Evolutionary conservation across 2,329 filamentous ascomycete genomes (phyloP).

Genomic region (Boeremia lycopersici): DNA sequence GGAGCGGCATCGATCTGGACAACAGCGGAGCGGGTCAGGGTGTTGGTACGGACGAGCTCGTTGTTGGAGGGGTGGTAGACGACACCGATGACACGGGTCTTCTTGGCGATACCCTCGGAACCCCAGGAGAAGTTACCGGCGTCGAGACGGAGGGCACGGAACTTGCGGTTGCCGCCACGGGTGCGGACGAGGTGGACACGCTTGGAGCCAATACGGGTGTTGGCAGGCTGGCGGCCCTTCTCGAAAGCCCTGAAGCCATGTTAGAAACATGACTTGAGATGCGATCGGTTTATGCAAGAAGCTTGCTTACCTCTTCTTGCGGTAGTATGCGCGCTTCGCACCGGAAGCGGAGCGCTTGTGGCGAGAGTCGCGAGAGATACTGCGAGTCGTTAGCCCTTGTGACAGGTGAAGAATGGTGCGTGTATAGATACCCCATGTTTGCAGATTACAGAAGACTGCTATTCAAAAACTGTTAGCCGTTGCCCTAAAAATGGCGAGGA

Average conservation of each 20-base stretch:
- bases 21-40: slow-evolving; percentile 97
- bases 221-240: slow-evolving; percentile 98
- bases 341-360: slow-evolving; percentile 99
- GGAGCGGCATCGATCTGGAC: slow-evolving; percentile 98
- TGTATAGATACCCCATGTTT: slow-evolving; percentile 58
- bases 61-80: slow-evolving; percentile 99
- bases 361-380: slow-evolving; percentile 99
- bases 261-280: slow-evolving; percentile 68
- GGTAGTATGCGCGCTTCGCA: slow-evolving; percentile 75
- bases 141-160: slow-evolving; percentile 98
- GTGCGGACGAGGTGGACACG: slow-evolving; percentile 96
- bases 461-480: slow-evolving; percentile 37
- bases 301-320: slow-evolving; percentile 60
- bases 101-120: slow-evolving; percentile 96
- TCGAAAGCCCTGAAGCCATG: slow-evolving; percentile 95
- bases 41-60: slow-evolving; percentile 99
- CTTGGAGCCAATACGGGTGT: slow-evolving; percentile 98
- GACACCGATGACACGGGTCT: slow-evolving; percentile 98
- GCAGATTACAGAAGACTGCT: slow-evolving; percentile 54
- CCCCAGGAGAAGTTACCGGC: slow-evolving; percentile 99
- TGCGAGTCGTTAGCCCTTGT: slow-evolving; percentile 48
- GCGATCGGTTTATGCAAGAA: slow-evolving; percentile 60
- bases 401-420: slow-evolving; percentile 4
- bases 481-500: slow-evolving; percentile 14
- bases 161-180: slow-evolving; percentile 99